These are phyloP conservation scores for Phalaenopsis aphrodite DNA, from an alignment of 106 monocot species.

Conservation along the genomic window DNA sequence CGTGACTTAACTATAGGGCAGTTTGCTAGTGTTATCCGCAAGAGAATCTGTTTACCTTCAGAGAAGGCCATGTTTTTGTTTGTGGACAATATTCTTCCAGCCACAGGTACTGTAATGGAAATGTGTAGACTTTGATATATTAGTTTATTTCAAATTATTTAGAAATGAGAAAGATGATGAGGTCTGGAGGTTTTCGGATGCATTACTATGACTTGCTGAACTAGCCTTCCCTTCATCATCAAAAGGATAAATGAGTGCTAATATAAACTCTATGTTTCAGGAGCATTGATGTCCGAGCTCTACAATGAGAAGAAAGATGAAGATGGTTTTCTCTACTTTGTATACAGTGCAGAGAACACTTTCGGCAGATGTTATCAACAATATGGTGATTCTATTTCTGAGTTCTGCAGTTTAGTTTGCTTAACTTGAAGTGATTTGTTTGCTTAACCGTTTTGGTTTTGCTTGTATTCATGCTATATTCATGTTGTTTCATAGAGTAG, in stretches of 20 bases:
- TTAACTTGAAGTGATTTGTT: neutral
- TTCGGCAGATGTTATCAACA: conserved; percentile 13
- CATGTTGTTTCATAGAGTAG: neutral
- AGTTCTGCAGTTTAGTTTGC: neutral
- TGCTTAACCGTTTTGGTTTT: neutral
- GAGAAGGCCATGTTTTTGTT: conserved; percentile 32
- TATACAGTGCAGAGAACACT: conserved; percentile 53
- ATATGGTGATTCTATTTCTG: neutral
- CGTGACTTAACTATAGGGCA: conserved; percentile 24
- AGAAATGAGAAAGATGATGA: neutral
- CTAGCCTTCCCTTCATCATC: no score
- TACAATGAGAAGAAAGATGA: conserved; percentile 54
- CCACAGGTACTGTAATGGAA: conserved; percentile 13
- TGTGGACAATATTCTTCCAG: conserved; percentile 26
- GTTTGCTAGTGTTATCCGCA: conserved; percentile 26
- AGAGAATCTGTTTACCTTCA: conserved; percentile 19
- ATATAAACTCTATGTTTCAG: conserved; percentile 10
- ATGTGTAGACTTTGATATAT: neutral
- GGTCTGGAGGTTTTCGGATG: no score
- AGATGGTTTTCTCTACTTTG: conserved; percentile 46
- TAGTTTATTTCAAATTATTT: neutral
- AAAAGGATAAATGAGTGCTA: neutral
- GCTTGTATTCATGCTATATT: neutral
- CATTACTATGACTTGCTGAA: no score
- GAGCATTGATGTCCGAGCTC: conserved; percentile 32